Base-by-base conservation (phyloP, 371 early-diverging fungal species). In the Dichotomocladium elegans region DNA sequence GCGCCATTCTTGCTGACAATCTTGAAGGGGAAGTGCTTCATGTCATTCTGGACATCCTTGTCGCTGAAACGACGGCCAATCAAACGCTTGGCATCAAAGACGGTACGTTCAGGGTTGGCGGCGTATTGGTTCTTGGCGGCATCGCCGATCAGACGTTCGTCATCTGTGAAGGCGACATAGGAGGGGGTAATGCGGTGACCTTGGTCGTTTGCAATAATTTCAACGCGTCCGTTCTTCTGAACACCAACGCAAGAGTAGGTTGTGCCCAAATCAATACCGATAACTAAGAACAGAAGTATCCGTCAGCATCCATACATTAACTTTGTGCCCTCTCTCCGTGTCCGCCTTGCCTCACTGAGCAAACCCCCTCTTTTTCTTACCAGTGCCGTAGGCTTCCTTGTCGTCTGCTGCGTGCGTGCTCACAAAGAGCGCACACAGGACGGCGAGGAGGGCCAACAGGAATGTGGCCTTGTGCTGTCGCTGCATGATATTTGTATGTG, bases 161-260 rank as follows among this genome's bases (percentile, higher is more conserved):
- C 83, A 59, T 87, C 88, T 62, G 90, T 87, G 74, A 89, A 88
- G 25, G 88, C 86, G 46, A 96, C 93, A 67, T 90, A 91, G 3
- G 93, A 92, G 21, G 96, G 94, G 31, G 93, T 94, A 50, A 92
- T 93, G 68, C 89, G 83, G 67, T 86, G 72, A 54, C 91, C 91
- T 56, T 82, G 83, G 57, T 86, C 82, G 72, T 90, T 89, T 64
- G 83, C 81, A 57, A 92, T 84, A 61, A 92, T 90, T 59, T 82
- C 81, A 55, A 91, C 94, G 56, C 89, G 80, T 54, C 96, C 93
- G 59, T 81, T 87, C 72, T 91, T 92, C 62, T 92, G 90, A 29
- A 95, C 88, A 57, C 95, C 89, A 28, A 94, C 94, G 71, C 98
- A 98, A 43, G 98, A 96, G 85, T 98, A 96, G 64, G 99, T 99